These are phyloP conservation scores for Daedaleopsis sinensis DNA, from an alignment of 768 basidiomycete genomes.

Conservation along the genomic window DNA sequence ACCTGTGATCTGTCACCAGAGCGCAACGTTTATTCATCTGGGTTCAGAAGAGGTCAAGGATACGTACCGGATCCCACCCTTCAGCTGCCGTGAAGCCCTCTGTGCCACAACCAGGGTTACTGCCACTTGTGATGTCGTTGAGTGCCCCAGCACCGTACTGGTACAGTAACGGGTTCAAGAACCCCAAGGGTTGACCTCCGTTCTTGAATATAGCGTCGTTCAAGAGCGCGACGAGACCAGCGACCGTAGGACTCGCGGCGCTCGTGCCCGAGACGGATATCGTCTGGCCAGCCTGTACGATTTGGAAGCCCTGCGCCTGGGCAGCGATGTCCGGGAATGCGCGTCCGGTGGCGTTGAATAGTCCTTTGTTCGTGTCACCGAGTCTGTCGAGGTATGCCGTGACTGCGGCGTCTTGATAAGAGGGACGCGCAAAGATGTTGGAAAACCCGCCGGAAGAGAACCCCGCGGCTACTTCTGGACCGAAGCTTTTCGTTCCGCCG, in stretches of 20 bases:
- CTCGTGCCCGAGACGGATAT: constrained; percentile 35
- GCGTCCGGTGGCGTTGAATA: constrained; percentile 40
- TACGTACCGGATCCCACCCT: constrained; percentile 35
- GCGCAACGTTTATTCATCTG: background rate
- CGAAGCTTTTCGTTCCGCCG: constrained; percentile 33
- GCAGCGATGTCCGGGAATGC: constrained; percentile 52
- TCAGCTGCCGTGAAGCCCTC: constrained; percentile 32
- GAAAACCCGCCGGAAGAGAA: constrained; percentile 42
- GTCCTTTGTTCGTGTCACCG: constrained; percentile 30
- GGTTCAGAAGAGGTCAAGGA: no score
- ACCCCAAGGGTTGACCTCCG: constrained; percentile 34
- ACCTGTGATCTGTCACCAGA: constrained; percentile 50
- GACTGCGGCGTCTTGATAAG: constrained; percentile 43
- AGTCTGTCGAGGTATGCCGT: constrained; percentile 36
- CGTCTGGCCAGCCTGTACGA: constrained; percentile 22
- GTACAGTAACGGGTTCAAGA: constrained; percentile 41
- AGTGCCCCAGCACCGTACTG: constrained; percentile 26
- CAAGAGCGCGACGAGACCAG: constrained; percentile 35
- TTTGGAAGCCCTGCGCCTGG: constrained; percentile 34
- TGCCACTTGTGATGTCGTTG: constrained; percentile 37
- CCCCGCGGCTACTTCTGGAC: constrained; percentile 32
- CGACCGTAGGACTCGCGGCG: constrained; percentile 37
- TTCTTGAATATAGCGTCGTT: constrained; percentile 34
- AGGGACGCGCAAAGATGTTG: constrained; percentile 33
- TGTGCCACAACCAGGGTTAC: constrained; percentile 30